A percentile compares a stretch with the other conserved stretches of the same genome.
These are phyloP conservation scores for Nakaseomyces nivariensis DNA, from an alignment of 1,139 yeast genomes.

Conservation along the genomic window DNA sequence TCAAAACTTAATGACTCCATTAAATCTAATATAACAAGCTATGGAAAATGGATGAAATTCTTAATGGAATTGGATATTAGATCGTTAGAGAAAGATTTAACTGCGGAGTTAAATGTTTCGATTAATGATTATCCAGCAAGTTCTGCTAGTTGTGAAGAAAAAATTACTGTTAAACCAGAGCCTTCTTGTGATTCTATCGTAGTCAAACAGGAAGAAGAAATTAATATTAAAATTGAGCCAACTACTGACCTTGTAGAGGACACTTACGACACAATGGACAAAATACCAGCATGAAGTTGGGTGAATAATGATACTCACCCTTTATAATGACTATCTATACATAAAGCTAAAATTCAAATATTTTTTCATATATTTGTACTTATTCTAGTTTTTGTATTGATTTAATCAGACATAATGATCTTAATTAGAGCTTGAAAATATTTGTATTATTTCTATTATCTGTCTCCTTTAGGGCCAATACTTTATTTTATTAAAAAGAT, in stretches of 20 bases:
- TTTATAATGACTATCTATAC: neutral
- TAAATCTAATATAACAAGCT: slow-evolving; percentile 2
- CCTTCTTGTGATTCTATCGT: neutral
- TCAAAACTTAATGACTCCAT: slow-evolving; percentile 4
- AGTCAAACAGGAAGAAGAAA: neutral
- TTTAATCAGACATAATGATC: too few species aligned
- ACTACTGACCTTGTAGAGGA: neutral
- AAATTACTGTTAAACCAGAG: neutral
- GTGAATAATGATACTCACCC: too few species aligned
- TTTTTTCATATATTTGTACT: too few species aligned
- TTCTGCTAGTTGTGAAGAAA: neutral
- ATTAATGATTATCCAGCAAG: neutral
- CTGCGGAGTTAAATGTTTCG: neutral
- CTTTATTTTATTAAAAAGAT: too few species aligned
- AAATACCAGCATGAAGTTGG: neutral
- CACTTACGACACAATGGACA: neutral
- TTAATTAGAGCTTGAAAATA: too few species aligned
- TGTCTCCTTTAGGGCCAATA: too few species aligned
- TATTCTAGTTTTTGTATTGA: too few species aligned
- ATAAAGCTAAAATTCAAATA: neutral
- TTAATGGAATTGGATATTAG: neutral
- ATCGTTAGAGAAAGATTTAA: neutral
- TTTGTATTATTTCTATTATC: too few species aligned
- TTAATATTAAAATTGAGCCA: neutral
- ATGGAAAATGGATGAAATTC: slow-evolving; percentile 4